phyloP scores from a whole-genome alignment of 768 basidiomycete genomes.

The Amanita jacksonii region DNA sequence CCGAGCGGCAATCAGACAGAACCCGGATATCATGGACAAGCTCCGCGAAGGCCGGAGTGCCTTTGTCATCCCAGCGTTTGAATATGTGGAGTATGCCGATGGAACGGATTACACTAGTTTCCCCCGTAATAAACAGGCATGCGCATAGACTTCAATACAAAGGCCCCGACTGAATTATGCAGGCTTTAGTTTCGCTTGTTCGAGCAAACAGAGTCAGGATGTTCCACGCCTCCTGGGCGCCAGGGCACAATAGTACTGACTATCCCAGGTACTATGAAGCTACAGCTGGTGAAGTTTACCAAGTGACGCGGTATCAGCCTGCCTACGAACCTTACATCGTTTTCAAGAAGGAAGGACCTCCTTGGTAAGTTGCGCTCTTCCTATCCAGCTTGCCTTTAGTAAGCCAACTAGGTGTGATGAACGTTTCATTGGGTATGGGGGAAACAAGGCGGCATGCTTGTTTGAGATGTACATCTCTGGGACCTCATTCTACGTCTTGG shows the following conservation, averaged over 20 bases:
- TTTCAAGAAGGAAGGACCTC: constrained; percentile 64
- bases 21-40: constrained; percentile 30
- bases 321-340: constrained; percentile 88
- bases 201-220: constrained; percentile 48
- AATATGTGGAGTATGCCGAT: constrained; percentile 58
- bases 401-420: constrained; percentile 94
- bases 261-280: constrained; percentile 60
- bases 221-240: constrained; percentile 72
- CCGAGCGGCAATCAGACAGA: constrained; percentile 42
- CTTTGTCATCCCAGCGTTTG: constrained; percentile 81
- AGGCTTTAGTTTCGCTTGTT: constrained; percentile 55
- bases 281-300: constrained; percentile 59
- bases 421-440: constrained; percentile 84
- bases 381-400: too few species aligned
- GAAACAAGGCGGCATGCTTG: constrained; percentile 87
- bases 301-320: constrained; percentile 67
- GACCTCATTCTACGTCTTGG: constrained; percentile 71
- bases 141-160: constrained; percentile 11
- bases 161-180: not conserved
- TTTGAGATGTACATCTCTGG: constrained; percentile 89
- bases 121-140: constrained; percentile 60
- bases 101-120: constrained; percentile 51
- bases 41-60: constrained; percentile 56
- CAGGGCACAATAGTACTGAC: constrained; percentile 77
- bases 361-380: constrained; percentile 41